Conservation (phyloP, 2,329 filamentous ascomycete species). For the Lanzia echinophila region DNA sequence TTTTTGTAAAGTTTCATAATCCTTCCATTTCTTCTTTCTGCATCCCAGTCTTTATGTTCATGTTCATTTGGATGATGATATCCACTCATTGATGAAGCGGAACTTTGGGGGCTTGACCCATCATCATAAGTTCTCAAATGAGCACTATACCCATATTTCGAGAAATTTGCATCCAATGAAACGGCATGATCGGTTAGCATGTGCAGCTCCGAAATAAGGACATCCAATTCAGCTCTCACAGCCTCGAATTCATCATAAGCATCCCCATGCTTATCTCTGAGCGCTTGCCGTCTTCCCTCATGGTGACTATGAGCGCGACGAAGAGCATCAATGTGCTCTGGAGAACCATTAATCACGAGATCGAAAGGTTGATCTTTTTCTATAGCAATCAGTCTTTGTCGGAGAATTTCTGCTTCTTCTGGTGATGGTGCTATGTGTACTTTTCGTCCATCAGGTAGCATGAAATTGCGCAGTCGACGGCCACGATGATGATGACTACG, state of each 20-base stretch:
- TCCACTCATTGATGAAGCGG: conserved; percentile 18
- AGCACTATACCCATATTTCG: conserved; percentile 56
- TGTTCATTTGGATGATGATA: conserved; percentile 23
- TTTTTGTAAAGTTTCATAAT: conserved; percentile 51
- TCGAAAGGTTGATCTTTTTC: conserved; percentile 38
- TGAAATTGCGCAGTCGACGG: conserved; percentile 44
- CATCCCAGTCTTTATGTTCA: conserved; percentile 34
- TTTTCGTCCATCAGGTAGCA: conserved; percentile 48
- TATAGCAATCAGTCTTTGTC: conserved; percentile 36
- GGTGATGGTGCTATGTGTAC: conserved; percentile 50
- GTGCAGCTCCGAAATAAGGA: conserved; percentile 46
- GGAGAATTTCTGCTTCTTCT: conserved; percentile 45
- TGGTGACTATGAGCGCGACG: conserved; percentile 47
- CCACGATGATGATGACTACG: conserved; percentile 24
- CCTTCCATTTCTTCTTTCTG: conserved; percentile 31
- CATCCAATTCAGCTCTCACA: conserved; percentile 46
- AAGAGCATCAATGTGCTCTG: conserved; percentile 41
- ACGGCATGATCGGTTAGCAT: conserved; percentile 46
- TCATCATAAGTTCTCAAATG: conserved; percentile 45
- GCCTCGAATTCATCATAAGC: conserved; percentile 51
- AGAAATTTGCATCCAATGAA: conserved; percentile 54
- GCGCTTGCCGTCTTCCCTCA: conserved; percentile 38
- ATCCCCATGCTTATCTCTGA: conserved; percentile 43
- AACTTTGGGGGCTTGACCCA: conserved; percentile 19
- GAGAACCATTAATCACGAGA: conserved; percentile 51